phyloP scores from a whole-genome alignment of 2,329 filamentous ascomycete genomes.

The Calonectria crousiana region DNA sequence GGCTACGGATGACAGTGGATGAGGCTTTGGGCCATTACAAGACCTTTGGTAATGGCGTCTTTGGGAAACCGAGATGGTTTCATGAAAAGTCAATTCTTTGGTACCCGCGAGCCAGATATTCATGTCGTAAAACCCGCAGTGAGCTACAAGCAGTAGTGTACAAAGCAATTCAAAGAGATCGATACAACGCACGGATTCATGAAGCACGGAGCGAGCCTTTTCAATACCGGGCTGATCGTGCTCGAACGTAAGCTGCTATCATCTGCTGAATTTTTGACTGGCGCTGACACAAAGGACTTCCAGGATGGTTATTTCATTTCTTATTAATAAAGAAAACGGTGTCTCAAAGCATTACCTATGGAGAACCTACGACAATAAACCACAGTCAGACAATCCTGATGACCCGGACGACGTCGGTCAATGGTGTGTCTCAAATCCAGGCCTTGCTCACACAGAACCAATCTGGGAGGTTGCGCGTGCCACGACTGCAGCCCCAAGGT shows the following conservation, averaged over 20 bases:
- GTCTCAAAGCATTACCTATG: not conserved
- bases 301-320: conserved; percentile 1
- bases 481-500: not conserved
- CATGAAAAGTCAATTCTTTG: no score
- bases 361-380: conserved; percentile 2
- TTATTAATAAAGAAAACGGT: not conserved
- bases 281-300: not conserved
- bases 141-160: no score
- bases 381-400: not conserved
- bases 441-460: not conserved
- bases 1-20: no score
- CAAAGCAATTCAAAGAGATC: not conserved
- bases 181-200: not conserved
- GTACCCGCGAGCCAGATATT: no score
- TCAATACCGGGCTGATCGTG: not conserved
- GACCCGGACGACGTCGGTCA: not conserved
- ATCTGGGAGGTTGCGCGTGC: conserved; percentile 20
- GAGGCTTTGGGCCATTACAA: no score
- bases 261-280: not conserved
- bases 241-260: not conserved
- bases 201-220: not conserved
- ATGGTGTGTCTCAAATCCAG: not conserved
- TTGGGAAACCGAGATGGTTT: no score
- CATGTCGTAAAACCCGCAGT: no score
- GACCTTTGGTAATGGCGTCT: no score